Evolutionary conservation across 768 basidiomycete genomes (phyloP), one percentile per base, ranked within the genome.

Genomic region (Mycena vitilis): DNA sequence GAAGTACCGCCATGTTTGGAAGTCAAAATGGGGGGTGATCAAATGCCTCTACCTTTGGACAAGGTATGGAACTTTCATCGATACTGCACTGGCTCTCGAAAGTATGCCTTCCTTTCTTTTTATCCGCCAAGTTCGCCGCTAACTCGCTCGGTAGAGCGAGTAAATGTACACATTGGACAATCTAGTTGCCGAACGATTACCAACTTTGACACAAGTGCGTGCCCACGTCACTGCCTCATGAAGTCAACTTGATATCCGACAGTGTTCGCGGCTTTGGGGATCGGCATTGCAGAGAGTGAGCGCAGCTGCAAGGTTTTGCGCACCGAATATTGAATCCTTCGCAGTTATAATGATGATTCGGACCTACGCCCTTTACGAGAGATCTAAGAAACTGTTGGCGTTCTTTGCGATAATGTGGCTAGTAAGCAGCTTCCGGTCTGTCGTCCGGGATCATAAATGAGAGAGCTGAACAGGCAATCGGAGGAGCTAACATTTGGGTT

Each of bases 41-140:
- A 79, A 76, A 47, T 59, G 60, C 52, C 62, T 78, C 38, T 79
- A 74, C 59, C 64, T 78, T 44, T 63, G 73, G 18, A 65, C 74
- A 53, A 74, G 75, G 44, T 79, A 79, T 53, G 61, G 72, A 16
- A 68, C 73, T 2, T 75, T 76, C 48, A 30, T 76, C 25, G 75
- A 78, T 54, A 62, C 71, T 20, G 34, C 65, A n/a, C 3, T 74
- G 3, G 56, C 59, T 20, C 23, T 74, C 30, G 48, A 54, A 40
- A 65, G 77, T 77, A 63, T 30, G 47, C 5, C 30, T 5, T 30
- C 30, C 30, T 30, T 30, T 30, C 30, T 30, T 30, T 5, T 30
- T 30, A 30, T 30, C 30, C 30, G 13, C 2, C 44, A 34, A 15
- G 38, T 22, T 2, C 18, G 6, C 8, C 52, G 15, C 12, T 22